A percentile compares a stretch with the other conserved stretches of the same genome.
These are phyloP conservation scores for Russula dissimulans DNA, from an alignment of 768 basidiomycete species.

Conservation along the genomic window DNA sequence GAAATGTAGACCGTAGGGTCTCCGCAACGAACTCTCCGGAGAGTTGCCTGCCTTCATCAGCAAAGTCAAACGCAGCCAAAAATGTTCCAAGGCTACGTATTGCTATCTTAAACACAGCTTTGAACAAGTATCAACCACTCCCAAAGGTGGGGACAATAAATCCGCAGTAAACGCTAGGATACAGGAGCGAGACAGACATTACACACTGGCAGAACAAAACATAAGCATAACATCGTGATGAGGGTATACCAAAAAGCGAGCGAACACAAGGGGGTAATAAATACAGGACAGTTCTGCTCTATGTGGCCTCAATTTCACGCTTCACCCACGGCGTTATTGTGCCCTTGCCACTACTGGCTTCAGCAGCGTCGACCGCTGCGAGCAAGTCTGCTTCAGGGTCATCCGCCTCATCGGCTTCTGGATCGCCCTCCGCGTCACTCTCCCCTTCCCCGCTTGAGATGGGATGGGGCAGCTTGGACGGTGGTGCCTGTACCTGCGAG, in stretches of 20 bases:
- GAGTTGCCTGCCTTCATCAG: too few relatives aligned
- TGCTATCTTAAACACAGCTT: neutral
- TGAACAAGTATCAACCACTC: neutral
- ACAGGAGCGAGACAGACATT: neutral
- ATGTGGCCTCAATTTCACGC: conserved; percentile 13
- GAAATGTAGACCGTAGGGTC: too few relatives aligned
- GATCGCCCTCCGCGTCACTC: conserved; percentile 30
- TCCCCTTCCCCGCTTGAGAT: conserved; percentile 28
- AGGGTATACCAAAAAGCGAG: conserved; percentile 1
- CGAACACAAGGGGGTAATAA: neutral
- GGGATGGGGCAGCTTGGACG: neutral
- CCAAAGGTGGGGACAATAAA: conserved; percentile 10
- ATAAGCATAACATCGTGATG: neutral
- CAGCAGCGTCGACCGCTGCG: conserved; percentile 34
- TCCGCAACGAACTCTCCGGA: too few relatives aligned
- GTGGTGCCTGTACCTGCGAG: conserved; percentile 6
- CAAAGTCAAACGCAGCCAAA: neutral
- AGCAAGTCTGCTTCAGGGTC: conserved; percentile 30
- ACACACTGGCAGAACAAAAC: neutral
- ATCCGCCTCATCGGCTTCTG: conserved; percentile 25
- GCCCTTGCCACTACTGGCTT: conserved; percentile 24
- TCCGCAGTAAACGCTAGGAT: conserved; percentile 6
- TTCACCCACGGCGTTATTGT: conserved; percentile 12
- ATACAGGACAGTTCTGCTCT: neutral
- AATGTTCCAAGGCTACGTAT: neutral